Percentiles rank a stretch among this genome's conserved stretches.
Evolutionary conservation across 495 filamentous ascomycete genomes (phyloP).

Genomic region (Xylaria flabelliformis): DNA sequence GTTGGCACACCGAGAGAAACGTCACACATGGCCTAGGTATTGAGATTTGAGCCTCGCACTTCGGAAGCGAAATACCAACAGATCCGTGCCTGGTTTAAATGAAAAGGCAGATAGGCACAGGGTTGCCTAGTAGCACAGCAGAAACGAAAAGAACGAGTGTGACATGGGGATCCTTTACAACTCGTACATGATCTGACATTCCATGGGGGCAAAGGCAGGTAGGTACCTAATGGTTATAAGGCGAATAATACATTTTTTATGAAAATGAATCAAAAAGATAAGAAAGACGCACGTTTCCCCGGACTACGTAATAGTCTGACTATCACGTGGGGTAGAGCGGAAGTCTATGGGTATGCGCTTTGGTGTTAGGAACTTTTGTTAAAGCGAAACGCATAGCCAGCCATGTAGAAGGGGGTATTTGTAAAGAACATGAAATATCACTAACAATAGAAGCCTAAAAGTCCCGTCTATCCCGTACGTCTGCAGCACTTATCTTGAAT

Average conservation of each 20-base stretch:
- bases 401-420: neutral
- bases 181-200: slow-evolving; percentile 19
- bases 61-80: neutral
- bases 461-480: neutral
- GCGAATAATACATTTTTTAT: neutral
- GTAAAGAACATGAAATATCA: neutral
- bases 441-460: neutral
- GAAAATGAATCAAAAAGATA: neutral
- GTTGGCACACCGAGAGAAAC: neutral
- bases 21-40: neutral
- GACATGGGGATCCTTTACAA: slow-evolving; percentile 14
- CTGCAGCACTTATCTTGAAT: neutral
- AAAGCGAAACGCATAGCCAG: neutral
- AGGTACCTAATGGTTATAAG: neutral
- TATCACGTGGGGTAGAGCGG: neutral
- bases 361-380: neutral
- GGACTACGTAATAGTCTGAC: slow-evolving; percentile 1
- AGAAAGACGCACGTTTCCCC: neutral
- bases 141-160: neutral
- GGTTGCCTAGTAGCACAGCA: neutral
- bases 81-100: slow-evolving; percentile 8
- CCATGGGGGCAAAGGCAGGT: neutral
- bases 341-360: neutral
- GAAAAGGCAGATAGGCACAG: neutral
- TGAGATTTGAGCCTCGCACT: neutral